phyloP scores from a whole-genome alignment of 257 asterid species.

The Vinca minor region DNA sequence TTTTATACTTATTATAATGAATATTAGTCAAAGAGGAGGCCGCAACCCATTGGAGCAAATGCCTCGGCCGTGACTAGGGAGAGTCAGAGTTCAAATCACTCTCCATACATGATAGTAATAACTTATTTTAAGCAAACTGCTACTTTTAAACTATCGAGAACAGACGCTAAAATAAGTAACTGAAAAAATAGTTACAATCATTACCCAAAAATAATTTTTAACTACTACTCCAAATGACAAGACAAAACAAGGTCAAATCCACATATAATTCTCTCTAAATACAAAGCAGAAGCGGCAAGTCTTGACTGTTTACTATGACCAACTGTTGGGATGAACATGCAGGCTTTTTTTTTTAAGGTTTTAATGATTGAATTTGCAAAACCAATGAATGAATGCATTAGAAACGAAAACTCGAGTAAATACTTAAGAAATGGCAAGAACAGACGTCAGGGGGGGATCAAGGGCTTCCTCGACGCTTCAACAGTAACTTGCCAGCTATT shows the following conservation, averaged over 20 bases:
- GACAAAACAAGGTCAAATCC: conserved; percentile 6
- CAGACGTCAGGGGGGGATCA: not conserved
- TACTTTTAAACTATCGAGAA: too few species aligned
- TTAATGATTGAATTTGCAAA: conserved; percentile 11
- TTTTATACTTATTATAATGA: too few species aligned
- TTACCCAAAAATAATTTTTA: conserved; percentile 5
- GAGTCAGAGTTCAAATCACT: too few species aligned
- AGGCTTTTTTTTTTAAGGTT: not conserved
- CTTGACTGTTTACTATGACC: conserved; percentile 1
- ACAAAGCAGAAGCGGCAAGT: conserved; percentile 1
- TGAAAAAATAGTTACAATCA: not conserved
- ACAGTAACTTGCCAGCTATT: conserved; percentile 10
- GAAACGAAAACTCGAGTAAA: conserved; percentile 10
- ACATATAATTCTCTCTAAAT: not conserved
- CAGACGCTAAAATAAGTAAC: not conserved
- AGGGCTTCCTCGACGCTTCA: not conserved
- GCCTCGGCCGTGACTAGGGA: too few species aligned
- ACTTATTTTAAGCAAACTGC: too few species aligned
- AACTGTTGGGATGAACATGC: conserved; percentile 7
- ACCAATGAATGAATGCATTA: conserved; percentile 38
- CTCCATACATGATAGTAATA: too few species aligned
- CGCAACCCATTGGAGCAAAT: too few species aligned
- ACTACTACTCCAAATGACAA: not conserved
- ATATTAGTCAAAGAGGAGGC: too few species aligned
- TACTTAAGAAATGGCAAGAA: not conserved